A percentile compares a stretch with the other conserved stretches of the same genome.
phyloP scores from a whole-genome alignment of 768 basidiomycete species.

The Kwoniella newhampshirensis region DNA sequence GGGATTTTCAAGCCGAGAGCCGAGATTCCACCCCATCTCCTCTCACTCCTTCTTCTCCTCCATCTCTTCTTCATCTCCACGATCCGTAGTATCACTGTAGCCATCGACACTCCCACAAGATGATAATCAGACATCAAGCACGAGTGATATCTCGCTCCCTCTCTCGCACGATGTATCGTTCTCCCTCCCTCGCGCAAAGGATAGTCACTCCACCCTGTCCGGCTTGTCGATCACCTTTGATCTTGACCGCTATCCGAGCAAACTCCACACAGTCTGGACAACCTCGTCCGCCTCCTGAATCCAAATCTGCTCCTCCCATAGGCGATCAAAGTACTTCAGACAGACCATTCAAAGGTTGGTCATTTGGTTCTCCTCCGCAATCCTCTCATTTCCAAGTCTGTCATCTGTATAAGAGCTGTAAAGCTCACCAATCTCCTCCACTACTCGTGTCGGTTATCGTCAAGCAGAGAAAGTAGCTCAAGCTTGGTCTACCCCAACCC shows the following conservation, averaged over 20 bases:
- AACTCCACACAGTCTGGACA: constrained; percentile 20
- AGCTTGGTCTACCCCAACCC: constrained; percentile 70
- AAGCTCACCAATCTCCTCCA: neutral
- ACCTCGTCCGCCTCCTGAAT: constrained; percentile 8
- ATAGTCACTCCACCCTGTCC: constrained; percentile 3
- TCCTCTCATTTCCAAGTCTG: neutral
- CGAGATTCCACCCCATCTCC: neutral
- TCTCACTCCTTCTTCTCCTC: neutral
- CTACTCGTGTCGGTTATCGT: neutral
- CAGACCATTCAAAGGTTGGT: constrained; percentile 22
- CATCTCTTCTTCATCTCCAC: neutral
- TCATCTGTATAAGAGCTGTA: neutral
- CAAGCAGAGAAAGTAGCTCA: constrained; percentile 19
- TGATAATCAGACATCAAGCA: constrained; percentile 17
- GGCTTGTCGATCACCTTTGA: neutral
- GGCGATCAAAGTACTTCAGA: constrained; percentile 2
- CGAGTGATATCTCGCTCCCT: neutral
- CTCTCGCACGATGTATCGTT: neutral
- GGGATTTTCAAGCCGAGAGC: neutral
- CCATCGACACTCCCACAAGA: neutral
- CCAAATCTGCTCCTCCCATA: constrained; percentile 6
- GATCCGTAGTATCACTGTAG: neutral
- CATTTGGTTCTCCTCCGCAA: neutral
- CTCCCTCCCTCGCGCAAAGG: constrained; percentile 1
- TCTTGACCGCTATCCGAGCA: constrained; percentile 6